A percentile compares a stretch with the other conserved stretches of the same genome.
Conservation (phyloP, 139 green algal genomes). For the Zygnema cylindricum region DNA sequence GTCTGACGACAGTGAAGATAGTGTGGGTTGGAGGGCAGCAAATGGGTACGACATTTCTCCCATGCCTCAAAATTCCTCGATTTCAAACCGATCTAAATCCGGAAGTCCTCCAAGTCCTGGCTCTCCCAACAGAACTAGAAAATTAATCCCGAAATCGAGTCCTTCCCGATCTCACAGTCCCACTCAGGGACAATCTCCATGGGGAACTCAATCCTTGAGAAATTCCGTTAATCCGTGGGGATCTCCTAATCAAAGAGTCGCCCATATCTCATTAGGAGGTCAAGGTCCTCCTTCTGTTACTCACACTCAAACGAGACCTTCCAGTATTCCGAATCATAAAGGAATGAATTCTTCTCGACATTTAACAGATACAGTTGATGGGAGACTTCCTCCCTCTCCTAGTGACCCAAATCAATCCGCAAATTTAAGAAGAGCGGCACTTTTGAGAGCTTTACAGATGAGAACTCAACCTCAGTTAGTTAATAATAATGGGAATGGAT, state of each 20-base stretch:
- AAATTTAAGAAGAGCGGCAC: constrained; percentile 6
- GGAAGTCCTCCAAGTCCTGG: background rate
- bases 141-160: background rate
- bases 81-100: background rate
- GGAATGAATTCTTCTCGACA: background rate
- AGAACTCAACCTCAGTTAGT: background rate
- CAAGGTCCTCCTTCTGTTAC: background rate
- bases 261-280: background rate
- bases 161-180: background rate
- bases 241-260: background rate
- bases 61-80: background rate
- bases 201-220: background rate
- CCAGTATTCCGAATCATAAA: background rate
- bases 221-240: background rate
- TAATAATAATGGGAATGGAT: background rate
- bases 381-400: constrained; percentile 1
- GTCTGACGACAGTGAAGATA: background rate
- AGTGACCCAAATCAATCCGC: constrained; percentile 9
- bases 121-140: background rate
- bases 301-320: background rate
- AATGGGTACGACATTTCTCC: background rate
- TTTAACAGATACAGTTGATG: constrained; percentile 1
- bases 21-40: background rate
- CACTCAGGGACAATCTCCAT: background rate
- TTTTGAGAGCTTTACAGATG: background rate